Percentiles rank a stretch among this genome's conserved stretches.
Evolutionary conservation across 208 protist genomes (phyloP).

Genomic region (Trypanosomatidae sp.): DNA sequence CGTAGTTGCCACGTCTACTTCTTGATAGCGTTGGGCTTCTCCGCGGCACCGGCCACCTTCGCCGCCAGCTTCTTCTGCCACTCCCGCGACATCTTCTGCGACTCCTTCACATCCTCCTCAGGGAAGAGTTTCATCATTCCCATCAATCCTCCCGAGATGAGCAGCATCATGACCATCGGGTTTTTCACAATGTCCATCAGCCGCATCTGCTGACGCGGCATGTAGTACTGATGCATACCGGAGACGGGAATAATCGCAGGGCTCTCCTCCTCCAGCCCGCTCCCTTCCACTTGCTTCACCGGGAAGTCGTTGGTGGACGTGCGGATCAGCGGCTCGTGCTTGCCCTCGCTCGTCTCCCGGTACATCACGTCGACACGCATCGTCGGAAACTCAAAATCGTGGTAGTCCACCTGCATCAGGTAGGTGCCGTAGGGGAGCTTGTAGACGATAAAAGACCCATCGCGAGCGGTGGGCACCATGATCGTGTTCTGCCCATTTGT

Average conservation of each 20-base stretch:
- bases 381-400: conserved; percentile 79
- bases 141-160: conserved; percentile 58
- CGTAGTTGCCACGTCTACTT: too few species aligned
- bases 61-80: conserved; percentile 61
- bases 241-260: conserved; percentile 62
- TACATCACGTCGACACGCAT: conserved; percentile 73
- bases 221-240: conserved; percentile 62
- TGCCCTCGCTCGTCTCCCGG: conserved; percentile 27
- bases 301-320: conserved; percentile 68
- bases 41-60: too few species aligned
- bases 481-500: conserved; percentile 41
- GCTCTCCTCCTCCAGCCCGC: conserved; percentile 63
- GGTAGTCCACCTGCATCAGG: conserved; percentile 76
- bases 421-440: conserved; percentile 81
- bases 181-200: conserved; percentile 64
- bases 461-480: conserved; percentile 54
- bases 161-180: conserved; percentile 85
- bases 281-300: conserved; percentile 60
- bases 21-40: neutral
- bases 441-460: conserved; percentile 76
- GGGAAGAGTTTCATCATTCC: conserved; percentile 77
- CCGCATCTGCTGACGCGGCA: conserved; percentile 77
- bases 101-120: conserved; percentile 77
- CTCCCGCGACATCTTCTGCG: conserved; percentile 58
- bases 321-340: conserved; percentile 45